Base-by-base conservation (phyloP, 1,284 basidiomycete genomes). In the Gomphus sp. region DNA sequence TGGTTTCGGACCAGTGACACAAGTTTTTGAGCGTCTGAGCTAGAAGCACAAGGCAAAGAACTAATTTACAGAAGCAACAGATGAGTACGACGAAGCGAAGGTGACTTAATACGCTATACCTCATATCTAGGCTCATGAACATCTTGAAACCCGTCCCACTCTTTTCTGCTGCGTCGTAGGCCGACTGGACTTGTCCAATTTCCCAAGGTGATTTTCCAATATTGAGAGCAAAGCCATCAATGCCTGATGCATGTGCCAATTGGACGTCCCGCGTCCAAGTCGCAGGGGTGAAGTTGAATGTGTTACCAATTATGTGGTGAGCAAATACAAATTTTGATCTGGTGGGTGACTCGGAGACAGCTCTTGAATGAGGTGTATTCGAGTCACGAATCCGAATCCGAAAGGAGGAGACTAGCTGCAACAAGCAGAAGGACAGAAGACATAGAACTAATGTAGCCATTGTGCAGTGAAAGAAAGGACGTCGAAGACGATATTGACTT, bases 61-160 rank as follows among this genome's bases (percentile, higher is more conserved):
- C 84, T 85, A 52, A 44, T n/a, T n/a, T 57, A 18, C 16, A 31
- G 45, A 45, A 56, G 61, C 51, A 64, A 49, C 60, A 37, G 5
- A 16, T 36, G 31, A 58, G 22, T 34, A 28, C 4, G 16, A 55
- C 10, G 16, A 11, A 31, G 45, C 9, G 43, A n/a, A 56, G 49
- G 28, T 28, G 28, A 28, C 28, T 28, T 28, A 4, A 28, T 10
- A 68, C 58, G 34, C 72, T 78, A 36, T 61, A 85, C 77, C 82
- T 78, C 87, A 93, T 89, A 69, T 92, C 90, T 55, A 91, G 80
- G 16, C 85, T 89, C 65, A 92, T 69, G 73, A 91, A 91, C 55
- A 92, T 72, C 69, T 89, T 89, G 76, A 93, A 93, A 53, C 71
- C 74, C 5, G 78, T 73, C 16, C 75, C 78, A 14, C 78, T 79